phyloP scores from a whole-genome alignment of 257 asterid species.

The Scutellaria galericulata region DNA sequence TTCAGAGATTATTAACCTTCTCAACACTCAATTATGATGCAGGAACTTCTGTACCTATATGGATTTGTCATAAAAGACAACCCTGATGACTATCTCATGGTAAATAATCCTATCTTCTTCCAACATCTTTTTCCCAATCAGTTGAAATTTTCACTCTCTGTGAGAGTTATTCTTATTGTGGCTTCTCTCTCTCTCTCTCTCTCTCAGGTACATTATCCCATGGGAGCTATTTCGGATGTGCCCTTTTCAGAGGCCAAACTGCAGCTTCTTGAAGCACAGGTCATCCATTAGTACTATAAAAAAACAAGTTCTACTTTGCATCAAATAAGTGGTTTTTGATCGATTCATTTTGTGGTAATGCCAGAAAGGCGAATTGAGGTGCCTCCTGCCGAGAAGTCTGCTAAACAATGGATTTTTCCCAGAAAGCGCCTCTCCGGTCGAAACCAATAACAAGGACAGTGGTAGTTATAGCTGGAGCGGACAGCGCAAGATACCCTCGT shows the following conservation, averaged over 20 bases:
- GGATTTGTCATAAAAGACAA: conserved; percentile 84
- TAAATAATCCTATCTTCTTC: conserved; percentile 37
- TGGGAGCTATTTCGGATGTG: conserved; percentile 67
- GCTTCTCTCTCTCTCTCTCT: conserved; percentile 4
- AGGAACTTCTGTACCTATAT: conserved; percentile 93
- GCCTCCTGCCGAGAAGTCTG: conserved; percentile 73
- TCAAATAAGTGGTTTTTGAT: conserved; percentile 4
- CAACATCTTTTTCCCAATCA: too few species aligned
- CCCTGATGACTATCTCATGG: conserved; percentile 96
- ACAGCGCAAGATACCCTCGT: conserved; percentile 71
- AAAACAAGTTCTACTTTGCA: neutral
- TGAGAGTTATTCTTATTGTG: conserved; percentile 1
- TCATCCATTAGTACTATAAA: conserved; percentile 31
- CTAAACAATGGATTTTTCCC: conserved; percentile 77
- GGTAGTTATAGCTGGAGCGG: conserved; percentile 78
- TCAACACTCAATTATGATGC: conserved; percentile 32
- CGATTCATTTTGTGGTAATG: conserved; percentile 17
- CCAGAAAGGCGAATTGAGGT: conserved; percentile 85
- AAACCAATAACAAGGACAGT: conserved; percentile 31
- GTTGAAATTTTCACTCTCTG: neutral
- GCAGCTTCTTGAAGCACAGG: conserved; percentile 97
- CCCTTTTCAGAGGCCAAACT: conserved; percentile 74
- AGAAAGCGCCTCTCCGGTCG: conserved; percentile 45
- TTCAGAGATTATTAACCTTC: conserved; percentile 23
- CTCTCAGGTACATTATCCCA: conserved; percentile 79